phyloP scores from a whole-genome alignment of 495 filamentous ascomycete species.

The Aspergillus asperescens region DNA sequence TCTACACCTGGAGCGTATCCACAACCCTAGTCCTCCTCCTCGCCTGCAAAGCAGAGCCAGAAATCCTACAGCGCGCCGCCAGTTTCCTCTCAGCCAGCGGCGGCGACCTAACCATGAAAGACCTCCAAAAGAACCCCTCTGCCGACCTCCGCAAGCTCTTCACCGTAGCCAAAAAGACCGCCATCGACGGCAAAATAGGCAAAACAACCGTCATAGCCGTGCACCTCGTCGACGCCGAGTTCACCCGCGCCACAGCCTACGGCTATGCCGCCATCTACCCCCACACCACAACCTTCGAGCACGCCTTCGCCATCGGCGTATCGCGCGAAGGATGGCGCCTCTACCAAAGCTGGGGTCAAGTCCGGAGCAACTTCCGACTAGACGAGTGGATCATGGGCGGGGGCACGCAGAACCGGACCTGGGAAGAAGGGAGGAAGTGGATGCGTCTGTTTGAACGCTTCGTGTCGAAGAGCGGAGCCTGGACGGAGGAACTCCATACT shows the following conservation, averaged over 20 bases:
- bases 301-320: background rate
- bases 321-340: background rate
- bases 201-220: slow-evolving; percentile 14
- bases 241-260: too few species aligned
- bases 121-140: too few species aligned
- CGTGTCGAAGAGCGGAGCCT: background rate
- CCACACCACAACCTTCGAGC: background rate
- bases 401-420: background rate
- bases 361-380: background rate
- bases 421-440: background rate
- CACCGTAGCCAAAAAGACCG: background rate
- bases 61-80: too few species aligned
- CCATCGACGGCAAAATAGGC: background rate
- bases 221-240: background rate
- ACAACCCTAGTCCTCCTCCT: too few species aligned
- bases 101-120: too few species aligned
- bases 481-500: background rate
- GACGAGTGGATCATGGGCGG: background rate
- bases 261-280: too few species aligned
- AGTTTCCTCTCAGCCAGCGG: too few species aligned
- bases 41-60: too few species aligned
- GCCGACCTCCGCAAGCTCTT: too few species aligned
- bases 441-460: background rate
- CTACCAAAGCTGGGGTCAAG: background rate
- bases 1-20: too few species aligned